phyloP scores from a whole-genome alignment of 768 basidiomycete genomes.

The Auricularia cornea region DNA sequence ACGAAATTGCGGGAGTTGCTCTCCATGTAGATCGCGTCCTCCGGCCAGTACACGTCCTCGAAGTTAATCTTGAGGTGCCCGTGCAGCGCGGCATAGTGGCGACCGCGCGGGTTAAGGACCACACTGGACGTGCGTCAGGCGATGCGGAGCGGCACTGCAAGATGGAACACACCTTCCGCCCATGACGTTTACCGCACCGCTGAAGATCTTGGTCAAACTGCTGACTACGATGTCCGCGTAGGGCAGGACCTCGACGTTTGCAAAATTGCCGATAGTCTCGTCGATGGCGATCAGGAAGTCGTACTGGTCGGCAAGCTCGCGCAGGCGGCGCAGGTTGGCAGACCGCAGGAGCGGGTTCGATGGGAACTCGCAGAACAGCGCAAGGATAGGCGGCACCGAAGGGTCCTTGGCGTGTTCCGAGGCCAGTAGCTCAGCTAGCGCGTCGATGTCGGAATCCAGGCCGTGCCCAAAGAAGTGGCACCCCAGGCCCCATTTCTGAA shows the following conservation, averaged over 20 bases:
- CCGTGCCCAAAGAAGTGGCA: slow-evolving; percentile 84
- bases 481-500: slow-evolving; percentile 95
- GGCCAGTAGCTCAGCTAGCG: slow-evolving; percentile 56
- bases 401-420: slow-evolving; percentile 32
- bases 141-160: not conserved
- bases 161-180: slow-evolving; percentile 67
- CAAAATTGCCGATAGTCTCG: slow-evolving; percentile 90
- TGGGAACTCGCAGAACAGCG: slow-evolving; percentile 90
- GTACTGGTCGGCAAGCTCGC: slow-evolving; percentile 76
- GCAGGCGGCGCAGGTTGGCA: slow-evolving; percentile 64
- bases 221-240: slow-evolving; percentile 90
- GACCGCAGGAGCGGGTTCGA: slow-evolving; percentile 89
- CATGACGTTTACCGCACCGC: slow-evolving; percentile 93
- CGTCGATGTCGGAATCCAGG: slow-evolving; percentile 62
- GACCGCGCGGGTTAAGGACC: slow-evolving; percentile 76
- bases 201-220: slow-evolving; percentile 91
- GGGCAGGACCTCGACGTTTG: slow-evolving; percentile 89
- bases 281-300: slow-evolving; percentile 86
- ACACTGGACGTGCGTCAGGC: slow-evolving; percentile 56
- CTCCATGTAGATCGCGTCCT: slow-evolving; percentile 95
- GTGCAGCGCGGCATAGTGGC: slow-evolving; percentile 62
- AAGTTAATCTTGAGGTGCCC: slow-evolving; percentile 45
- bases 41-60: slow-evolving; percentile 82
- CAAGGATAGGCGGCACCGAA: slow-evolving; percentile 52
- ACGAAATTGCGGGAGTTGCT: slow-evolving; percentile 93